Base-by-base conservation (phyloP, 768 basidiomycete species). In the Vararia minispora region DNA sequence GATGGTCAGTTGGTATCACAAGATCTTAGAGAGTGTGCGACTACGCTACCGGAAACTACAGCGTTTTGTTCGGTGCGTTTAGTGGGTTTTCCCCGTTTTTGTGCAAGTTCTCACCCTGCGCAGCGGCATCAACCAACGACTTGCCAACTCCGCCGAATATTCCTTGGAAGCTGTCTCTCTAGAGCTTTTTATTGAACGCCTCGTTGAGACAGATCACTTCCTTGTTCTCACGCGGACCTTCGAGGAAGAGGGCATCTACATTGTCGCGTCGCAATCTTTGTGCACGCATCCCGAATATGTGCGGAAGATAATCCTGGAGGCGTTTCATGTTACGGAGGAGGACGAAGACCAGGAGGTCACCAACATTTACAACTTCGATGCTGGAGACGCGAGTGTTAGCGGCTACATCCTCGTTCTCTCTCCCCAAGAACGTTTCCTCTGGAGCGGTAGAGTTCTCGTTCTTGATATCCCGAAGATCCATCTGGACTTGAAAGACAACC, bases 131-230 rank as follows among this genome's bases (percentile, higher is more conserved):
- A 81, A 85, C 0, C 86, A 89, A 49, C 76, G 88, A 33, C 92
- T 92, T 63, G 84, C 85, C 52, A 95, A 92, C 58, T 86, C 91
- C 5, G 85, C 89, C 1, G 91, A 95, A 56, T 97, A 92, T 52
- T 73, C 66, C 42, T 67, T 97, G 23, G 83, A 88, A 42, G 68
- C 75, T 39, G 62, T 80, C 26, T 68, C 79, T 29, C 63, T 92
- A 41, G 82, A 84, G 36, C 66, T 68, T n/a, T 84, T 94, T 58
- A 83, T 98, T 38, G 64, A 76, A 17, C 67, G 71, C 9, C 69
- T 99, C 6, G 76, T 85, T 16, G 74, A 79, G 23, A 79, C 88
- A 6, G 89, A 86, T 46, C 92, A 98, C 56, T 82, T 91, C 60
- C 76, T 99, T 41, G 86, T 99, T 31, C 94, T 95, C 58, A 95